Conservation (phyloP, 2,329 filamentous ascomycete genomes). For the Diaporthe eres region DNA sequence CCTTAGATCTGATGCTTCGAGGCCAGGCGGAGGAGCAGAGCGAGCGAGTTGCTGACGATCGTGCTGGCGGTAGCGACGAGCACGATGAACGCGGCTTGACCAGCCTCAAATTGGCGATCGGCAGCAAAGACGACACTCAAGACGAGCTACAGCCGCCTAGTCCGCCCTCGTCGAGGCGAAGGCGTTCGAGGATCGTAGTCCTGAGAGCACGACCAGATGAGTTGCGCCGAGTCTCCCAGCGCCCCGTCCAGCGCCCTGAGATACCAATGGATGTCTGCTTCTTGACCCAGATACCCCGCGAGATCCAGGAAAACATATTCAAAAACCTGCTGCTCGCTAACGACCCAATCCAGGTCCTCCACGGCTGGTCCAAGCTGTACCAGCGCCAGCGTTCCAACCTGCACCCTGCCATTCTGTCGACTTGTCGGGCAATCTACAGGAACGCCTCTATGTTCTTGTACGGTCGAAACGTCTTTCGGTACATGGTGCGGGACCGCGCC, state of each 20-base stretch:
- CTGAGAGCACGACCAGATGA: background rate
- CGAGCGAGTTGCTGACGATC: background rate
- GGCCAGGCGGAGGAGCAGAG: background rate
- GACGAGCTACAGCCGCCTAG: background rate
- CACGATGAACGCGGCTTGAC: background rate
- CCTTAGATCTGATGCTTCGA: background rate
- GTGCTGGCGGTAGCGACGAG: background rate
- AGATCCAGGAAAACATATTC: conserved; percentile 53
- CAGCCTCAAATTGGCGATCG: background rate
- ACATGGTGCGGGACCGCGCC: conserved; percentile 58
- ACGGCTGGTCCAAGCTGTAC: conserved; percentile 51
- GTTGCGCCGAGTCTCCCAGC: background rate
- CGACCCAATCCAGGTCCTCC: conserved; percentile 50
- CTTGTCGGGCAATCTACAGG: conserved; percentile 51
- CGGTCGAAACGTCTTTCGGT: conserved; percentile 62
- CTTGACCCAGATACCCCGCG: conserved; percentile 45
- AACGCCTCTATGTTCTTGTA: conserved; percentile 61
- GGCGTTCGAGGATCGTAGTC: conserved; percentile 1
- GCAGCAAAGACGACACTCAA: too few relatives aligned
- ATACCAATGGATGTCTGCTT: conserved; percentile 19
- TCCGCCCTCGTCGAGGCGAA: background rate
- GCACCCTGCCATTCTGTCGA: conserved; percentile 54
- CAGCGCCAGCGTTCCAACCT: conserved; percentile 50
- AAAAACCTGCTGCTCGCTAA: conserved; percentile 49
- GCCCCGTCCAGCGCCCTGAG: background rate